Percentiles rank a stretch among this genome's conserved stretches.
These are phyloP conservation scores for Amphichorda felina DNA, from an alignment of 2,329 filamentous ascomycete species.

Conservation along the genomic window DNA sequence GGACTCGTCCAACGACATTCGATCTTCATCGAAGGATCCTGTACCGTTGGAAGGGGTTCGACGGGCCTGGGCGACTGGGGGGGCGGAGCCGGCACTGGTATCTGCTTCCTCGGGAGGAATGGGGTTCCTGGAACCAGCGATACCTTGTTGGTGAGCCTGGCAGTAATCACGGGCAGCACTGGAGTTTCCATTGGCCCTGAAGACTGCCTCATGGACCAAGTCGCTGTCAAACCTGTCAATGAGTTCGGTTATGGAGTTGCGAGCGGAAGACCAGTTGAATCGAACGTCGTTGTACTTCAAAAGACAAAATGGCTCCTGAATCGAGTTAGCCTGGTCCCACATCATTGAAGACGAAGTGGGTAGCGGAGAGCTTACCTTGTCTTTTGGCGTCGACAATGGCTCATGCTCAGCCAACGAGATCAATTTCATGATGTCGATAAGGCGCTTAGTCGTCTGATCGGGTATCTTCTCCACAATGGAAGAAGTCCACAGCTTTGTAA, in stretches of 20 bases:
- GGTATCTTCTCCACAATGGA: constrained; percentile 71
- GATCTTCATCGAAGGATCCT: constrained; percentile 17
- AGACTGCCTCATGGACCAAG: constrained; percentile 68
- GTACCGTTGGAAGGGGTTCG: constrained; percentile 12
- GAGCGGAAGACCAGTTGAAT: constrained; percentile 32
- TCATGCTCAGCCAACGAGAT: constrained; percentile 73
- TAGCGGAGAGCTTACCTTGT: constrained; percentile 33
- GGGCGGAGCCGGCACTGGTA: constrained; percentile 2
- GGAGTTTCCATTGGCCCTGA: constrained; percentile 61
- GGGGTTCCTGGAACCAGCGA: constrained; percentile 51
- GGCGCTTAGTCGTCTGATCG: constrained; percentile 61
- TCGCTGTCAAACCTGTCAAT: constrained; percentile 32
- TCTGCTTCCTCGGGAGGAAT: constrained; percentile 34
- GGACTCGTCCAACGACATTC: constrained; percentile 23
- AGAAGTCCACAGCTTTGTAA: constrained; percentile 76
- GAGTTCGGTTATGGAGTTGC: constrained; percentile 18
- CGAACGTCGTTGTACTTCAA: constrained; percentile 29
- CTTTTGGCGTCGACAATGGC: constrained; percentile 45
- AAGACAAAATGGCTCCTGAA: constrained; percentile 18
- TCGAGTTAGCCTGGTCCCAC: neutral
- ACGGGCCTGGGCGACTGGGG: constrained; percentile 5
- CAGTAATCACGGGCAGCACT: constrained; percentile 63
- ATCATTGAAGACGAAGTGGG: too few species aligned
- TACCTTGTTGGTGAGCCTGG: constrained; percentile 43
- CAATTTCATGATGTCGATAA: constrained; percentile 74